Evolutionary conservation across 2,329 filamentous ascomycete species (phyloP).

Genomic region (Neonectria hederae): DNA sequence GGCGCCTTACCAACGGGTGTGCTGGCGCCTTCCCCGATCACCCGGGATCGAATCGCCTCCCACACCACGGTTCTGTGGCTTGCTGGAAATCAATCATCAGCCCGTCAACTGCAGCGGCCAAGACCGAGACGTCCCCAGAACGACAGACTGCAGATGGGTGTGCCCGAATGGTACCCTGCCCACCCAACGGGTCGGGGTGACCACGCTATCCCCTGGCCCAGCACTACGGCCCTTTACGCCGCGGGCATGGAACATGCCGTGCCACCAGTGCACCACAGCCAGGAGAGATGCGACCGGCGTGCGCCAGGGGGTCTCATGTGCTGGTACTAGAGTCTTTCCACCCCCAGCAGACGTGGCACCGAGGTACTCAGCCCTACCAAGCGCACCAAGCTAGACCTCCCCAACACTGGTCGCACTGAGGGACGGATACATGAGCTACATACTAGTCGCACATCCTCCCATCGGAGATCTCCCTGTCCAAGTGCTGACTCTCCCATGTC

Average conservation of each 20-base stretch:
- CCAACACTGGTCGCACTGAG: background rate
- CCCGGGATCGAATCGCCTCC: constrained; percentile 29
- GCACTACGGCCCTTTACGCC: constrained; percentile 11
- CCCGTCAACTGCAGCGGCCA: constrained; percentile 37
- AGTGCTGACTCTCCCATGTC: constrained; percentile 7
- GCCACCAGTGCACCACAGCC: constrained; percentile 3
- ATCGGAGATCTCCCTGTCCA: constrained; percentile 9
- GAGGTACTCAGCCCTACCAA: constrained; percentile 41
- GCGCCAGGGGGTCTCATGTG: constrained; percentile 13
- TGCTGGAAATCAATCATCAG: constrained; percentile 34
- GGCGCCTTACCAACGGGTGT: constrained; percentile 20
- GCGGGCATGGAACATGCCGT: constrained; percentile 11
- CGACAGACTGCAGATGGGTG: constrained; percentile 33
- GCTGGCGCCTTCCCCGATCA: constrained; percentile 24
- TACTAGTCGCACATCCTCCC: background rate
- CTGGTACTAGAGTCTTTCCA: constrained; percentile 30
- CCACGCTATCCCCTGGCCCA: constrained; percentile 3
- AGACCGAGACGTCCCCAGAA: constrained; percentile 37
- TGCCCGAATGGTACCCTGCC: constrained; percentile 37
- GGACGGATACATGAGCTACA: background rate
- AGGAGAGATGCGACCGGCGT: constrained; percentile 24
- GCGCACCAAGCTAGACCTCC: constrained; percentile 4
- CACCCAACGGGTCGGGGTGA: constrained; percentile 21
- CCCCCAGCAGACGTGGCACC: constrained; percentile 39
- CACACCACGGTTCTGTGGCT: constrained; percentile 36